These are phyloP conservation scores for Cytauxzoon felis DNA, from an alignment of 169 alveolate species.

Conservation along the genomic window DNA sequence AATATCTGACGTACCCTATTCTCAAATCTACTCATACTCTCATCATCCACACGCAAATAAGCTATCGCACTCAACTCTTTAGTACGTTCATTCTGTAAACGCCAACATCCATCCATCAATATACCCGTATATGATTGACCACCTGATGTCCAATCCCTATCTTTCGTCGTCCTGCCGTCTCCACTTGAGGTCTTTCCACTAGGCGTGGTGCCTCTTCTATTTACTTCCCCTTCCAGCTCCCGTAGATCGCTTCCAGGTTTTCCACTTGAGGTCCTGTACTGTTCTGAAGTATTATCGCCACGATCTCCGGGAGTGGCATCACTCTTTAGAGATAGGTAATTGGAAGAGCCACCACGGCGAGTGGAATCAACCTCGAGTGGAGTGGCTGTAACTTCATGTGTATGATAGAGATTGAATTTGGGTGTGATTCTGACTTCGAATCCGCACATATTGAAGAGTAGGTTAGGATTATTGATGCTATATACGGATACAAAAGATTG, in stretches of 20 bases:
- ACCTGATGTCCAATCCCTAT: neutral
- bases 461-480: constrained; percentile 97
- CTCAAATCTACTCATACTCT: constrained; percentile 93
- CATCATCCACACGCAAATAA: constrained; percentile 97
- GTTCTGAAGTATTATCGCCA: no score
- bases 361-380: no score
- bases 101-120: constrained; percentile 95
- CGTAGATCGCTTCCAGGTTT: no score
- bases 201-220: neutral
- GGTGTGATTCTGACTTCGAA: constrained; percentile 97
- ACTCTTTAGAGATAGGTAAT: no score
- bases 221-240: no score
- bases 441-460: constrained; percentile 97
- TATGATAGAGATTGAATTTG: constrained; percentile 76
- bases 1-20: constrained; percentile 95
- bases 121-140: neutral
- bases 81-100: constrained; percentile 94
- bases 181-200: constrained; percentile 40
- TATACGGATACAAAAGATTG: constrained; percentile 97
- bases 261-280: no score
- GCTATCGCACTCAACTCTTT: constrained; percentile 99
- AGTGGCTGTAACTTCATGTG: no score
- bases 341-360: no score
- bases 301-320: no score
- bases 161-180: no score